Evolutionary conservation across 1,139 yeast genomes (phyloP), one percentile per base, ranked within the genome.

Genomic region (Nadsonia starkeyi-henricii): DNA sequence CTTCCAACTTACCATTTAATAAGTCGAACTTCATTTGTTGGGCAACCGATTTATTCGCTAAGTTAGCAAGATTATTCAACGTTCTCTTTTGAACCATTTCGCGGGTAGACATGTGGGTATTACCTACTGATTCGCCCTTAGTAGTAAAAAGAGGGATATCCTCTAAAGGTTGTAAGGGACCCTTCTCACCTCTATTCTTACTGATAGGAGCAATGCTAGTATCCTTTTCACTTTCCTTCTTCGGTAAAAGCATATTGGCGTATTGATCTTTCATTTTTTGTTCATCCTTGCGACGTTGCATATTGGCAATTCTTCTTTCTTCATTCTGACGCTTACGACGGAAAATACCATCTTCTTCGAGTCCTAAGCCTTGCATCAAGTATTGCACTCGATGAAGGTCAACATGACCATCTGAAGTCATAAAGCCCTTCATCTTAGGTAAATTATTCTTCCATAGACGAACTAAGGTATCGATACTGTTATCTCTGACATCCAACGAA

Each of bases 401-500:
- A 46, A 93, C 74, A 18, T 71, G 70, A 37, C 99, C 99, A 63
- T 91, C 98, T 58, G 91, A 79, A 0, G 97, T 89, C 60, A 91
- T 74, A 61, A 81, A 91, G 18, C 85, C 85, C 48, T 77, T 78
- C 68, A 85, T 70, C 28, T 65, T 61, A 1, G 93, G 83, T 47
- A 91, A 63, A 0, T 77, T 65, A 30, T 77, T 71, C 59, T 89
- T 88, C 98, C 98, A 91, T 46, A 91, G 78, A 43, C 74, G 75
- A 8, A 86, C 81, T 50, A 91, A 68, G 41, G 78, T 72, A 60
- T 89, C 96, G 59, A 91, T 85, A 57, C 96, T 91, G 60, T 86
- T 85, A 64, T 93, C 97, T 57, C 98, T 77, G 44, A 91, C 96
- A 61, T 91, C 96, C 53, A 93, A 72, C 48, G 94, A 81, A 5